Percentiles rank a stretch among this genome's conserved stretches.
phyloP scores from a whole-genome alignment of 2,329 filamentous ascomycete species.

The Fusarium kyushuense region DNA sequence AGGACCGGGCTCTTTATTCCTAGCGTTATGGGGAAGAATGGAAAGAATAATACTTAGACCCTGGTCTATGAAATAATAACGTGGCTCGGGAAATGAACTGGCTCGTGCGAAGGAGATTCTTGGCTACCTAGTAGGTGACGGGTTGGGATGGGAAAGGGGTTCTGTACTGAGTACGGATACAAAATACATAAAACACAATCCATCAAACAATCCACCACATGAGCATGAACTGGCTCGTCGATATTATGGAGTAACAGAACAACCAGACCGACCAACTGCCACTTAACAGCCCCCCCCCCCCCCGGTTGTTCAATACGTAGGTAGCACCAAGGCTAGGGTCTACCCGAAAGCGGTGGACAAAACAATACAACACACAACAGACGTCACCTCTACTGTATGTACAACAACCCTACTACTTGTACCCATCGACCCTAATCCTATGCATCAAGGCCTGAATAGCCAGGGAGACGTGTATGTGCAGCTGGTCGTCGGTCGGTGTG shows the following conservation, averaged over 20 bases:
- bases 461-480: constrained; percentile 40
- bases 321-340: constrained; percentile 16
- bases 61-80: constrained; percentile 30
- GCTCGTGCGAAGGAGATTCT: constrained; percentile 40
- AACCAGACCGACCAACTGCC: constrained; percentile 6
- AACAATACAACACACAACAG: constrained; percentile 21
- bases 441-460: constrained; percentile 39
- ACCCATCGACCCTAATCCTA: constrained; percentile 13
- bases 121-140: constrained; percentile 23
- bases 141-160: constrained; percentile 31
- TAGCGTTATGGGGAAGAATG: background rate
- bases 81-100: constrained; percentile 39
- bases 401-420: constrained; percentile 9
- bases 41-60: background rate
- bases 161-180: too few relatives aligned
- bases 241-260: constrained; percentile 13
- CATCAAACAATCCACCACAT: constrained; percentile 11
- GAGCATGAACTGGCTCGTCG: constrained; percentile 16
- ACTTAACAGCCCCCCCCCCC: constrained; percentile 22
- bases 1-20: constrained; percentile 23
- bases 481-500: constrained; percentile 35
- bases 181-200: constrained; percentile 9
- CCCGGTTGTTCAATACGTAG: constrained; percentile 1
- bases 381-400: constrained; percentile 35
- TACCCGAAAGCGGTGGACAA: constrained; percentile 36